phyloP scores from a whole-genome alignment of 2,329 filamentous ascomycete genomes.

The Talaromyces atroroseus region DNA sequence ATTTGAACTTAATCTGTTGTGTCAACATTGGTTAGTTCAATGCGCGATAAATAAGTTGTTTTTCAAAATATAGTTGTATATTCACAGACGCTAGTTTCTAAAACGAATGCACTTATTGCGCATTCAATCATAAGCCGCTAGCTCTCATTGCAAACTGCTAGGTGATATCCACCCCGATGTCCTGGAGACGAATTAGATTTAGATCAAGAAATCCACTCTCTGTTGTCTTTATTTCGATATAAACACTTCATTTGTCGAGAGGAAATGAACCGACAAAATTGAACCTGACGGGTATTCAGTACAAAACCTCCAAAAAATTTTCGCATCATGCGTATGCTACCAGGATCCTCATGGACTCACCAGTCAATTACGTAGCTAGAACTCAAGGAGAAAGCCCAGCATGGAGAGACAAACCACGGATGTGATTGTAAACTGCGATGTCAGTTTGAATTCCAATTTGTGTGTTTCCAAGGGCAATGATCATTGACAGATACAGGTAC shows the following conservation, averaged over 20 bases:
- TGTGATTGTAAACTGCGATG: neutral
- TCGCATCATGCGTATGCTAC: no score
- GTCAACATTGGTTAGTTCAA: neutral
- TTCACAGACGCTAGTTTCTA: neutral
- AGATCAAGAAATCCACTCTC: neutral
- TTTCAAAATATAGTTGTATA: neutral
- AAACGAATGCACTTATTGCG: no score
- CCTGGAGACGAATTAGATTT: neutral
- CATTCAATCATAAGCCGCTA: no score
- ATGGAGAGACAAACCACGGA: neutral
- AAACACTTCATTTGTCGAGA: neutral
- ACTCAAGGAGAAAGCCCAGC: neutral
- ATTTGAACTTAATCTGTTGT: neutral
- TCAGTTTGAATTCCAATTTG: no score
- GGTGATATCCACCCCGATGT: neutral
- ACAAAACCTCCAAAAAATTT: no score
- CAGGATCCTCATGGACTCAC: no score
- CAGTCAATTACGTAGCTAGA: neutral
- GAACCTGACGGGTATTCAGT: no score
- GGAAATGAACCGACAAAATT: neutral
- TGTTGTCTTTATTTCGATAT: neutral
- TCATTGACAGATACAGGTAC: neutral
- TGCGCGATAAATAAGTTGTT: neutral
- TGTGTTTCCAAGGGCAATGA: neutral
- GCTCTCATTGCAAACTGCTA: no score